Conservation (phyloP, 2,329 filamentous ascomycete genomes). For the Metarhizium rileyi region DNA sequence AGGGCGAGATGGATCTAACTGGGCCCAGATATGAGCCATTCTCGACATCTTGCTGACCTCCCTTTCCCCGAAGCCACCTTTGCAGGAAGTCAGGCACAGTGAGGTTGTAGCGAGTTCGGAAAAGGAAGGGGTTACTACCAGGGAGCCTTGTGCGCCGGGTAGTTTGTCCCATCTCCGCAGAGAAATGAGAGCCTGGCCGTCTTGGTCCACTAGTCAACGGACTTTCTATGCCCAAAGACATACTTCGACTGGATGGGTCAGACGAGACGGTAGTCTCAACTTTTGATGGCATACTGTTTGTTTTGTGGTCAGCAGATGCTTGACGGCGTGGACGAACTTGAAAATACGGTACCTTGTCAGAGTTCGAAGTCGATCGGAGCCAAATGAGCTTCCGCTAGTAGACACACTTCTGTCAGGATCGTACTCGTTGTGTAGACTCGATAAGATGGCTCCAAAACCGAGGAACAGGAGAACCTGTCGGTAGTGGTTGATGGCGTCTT, state of each 20-base stretch:
- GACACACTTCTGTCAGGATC: slow-evolving; percentile 21
- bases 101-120: slow-evolving; percentile 23
- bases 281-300: background rate
- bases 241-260: slow-evolving; percentile 10
- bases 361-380: slow-evolving; percentile 13
- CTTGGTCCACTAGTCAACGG: slow-evolving; percentile 11
- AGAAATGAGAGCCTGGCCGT: slow-evolving; percentile 1
- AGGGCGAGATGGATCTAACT: background rate
- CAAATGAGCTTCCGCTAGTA: slow-evolving; percentile 11
- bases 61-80: slow-evolving; percentile 8
- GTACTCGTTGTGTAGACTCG: slow-evolving; percentile 29
- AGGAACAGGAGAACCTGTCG: slow-evolving; percentile 27
- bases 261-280: slow-evolving; percentile 10
- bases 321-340: background rate
- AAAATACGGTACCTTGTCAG: slow-evolving; percentile 11
- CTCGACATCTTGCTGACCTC: background rate
- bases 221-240: slow-evolving; percentile 9
- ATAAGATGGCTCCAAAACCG: slow-evolving; percentile 35
- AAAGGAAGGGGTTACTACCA: slow-evolving; percentile 23
- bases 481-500: slow-evolving; percentile 42
- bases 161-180: background rate
- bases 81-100: slow-evolving; percentile 13
- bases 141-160: background rate
- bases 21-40: background rate
- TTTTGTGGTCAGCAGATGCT: slow-evolving; percentile 4